These are phyloP conservation scores for Mollisiaceae sp. DNA, from an alignment of 2,329 filamentous ascomycete species.

Conservation along the genomic window DNA sequence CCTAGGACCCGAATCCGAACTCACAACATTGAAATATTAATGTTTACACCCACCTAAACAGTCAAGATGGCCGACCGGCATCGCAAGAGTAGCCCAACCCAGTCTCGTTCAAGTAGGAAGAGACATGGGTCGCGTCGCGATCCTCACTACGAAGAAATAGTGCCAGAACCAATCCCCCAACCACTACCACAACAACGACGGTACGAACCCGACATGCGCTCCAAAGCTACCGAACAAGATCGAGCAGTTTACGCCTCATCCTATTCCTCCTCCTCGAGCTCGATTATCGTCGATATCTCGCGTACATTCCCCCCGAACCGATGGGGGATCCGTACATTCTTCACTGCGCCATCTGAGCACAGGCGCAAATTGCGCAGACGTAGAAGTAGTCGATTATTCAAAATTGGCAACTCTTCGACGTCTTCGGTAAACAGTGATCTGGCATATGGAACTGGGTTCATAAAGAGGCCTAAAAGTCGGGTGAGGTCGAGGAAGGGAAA, in stretches of 20 bases:
- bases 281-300: constrained; percentile 67
- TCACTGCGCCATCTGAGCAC: constrained; percentile 62
- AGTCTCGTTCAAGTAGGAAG: not conserved
- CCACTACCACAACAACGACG: not conserved
- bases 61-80: constrained; percentile 39
- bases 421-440: constrained; percentile 72
- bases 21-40: not conserved
- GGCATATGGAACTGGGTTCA: constrained; percentile 67
- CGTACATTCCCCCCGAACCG: constrained; percentile 54
- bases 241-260: constrained; percentile 30
- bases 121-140: not conserved
- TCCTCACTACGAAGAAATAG: constrained; percentile 5
- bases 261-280: constrained; percentile 33
- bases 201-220: constrained; percentile 8
- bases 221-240: constrained; percentile 19
- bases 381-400: constrained; percentile 57
- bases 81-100: constrained; percentile 28
- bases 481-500: constrained; percentile 38
- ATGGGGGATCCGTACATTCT: constrained; percentile 64
- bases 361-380: constrained; percentile 50
- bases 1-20: not conserved
- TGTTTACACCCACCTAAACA: constrained; percentile 12
- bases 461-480: constrained; percentile 37
- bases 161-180: constrained; percentile 5
- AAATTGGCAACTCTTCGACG: constrained; percentile 66